Base-by-base conservation (phyloP, 345 rosid genomes). In the Euphorbia peplus region DNA sequence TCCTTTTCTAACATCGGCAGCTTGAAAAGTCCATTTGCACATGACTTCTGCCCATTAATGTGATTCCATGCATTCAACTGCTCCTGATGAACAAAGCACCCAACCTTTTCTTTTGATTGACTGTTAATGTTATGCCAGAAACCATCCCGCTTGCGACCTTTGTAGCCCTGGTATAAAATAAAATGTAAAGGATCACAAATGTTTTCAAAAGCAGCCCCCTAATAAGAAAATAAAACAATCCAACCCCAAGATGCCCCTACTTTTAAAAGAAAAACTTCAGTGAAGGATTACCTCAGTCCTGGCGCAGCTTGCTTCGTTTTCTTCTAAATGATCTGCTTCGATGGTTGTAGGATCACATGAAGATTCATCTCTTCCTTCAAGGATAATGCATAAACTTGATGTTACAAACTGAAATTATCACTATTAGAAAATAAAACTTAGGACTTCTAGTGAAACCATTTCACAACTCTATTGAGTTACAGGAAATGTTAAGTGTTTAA, bases 41-140 rank as follows among this genome's bases (percentile, higher is more conserved):
- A 67, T 41, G 80, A 71, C 70, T 77, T 85, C 79, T 79, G 82
- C 44, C 87, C 84, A 67, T 81, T 81, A 62, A 85, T 85, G 81
- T 85, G 79, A 74, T 64, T 73, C 89, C 89, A 85, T 66, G 89
- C 87, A 69, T 85, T 80, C 60, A 85, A 42, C 78, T 85, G 89
- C 74, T 83, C 89, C 68, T 70, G 86, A 44, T 81, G 82, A 73
- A 85, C 86, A 70, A 83, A 70, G 70, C 81, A 78, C 46, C 78
- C 78, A 41, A 70, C 58, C 68, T 77, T 76, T 70, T 75, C 78
- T 26, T 71, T 76, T 48, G 78, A 74, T 60, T 64, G 76, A 42
- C 73, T 74, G 46, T 56, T 35, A 52, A 52, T 59, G 54, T 74
- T 70, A 67, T 77, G 78, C 74, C 75, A 75, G 66, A 81, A 66